These are phyloP conservation scores for Bertia moriformis DNA, from an alignment of 2,329 filamentous ascomycete species.

Conservation along the genomic window DNA sequence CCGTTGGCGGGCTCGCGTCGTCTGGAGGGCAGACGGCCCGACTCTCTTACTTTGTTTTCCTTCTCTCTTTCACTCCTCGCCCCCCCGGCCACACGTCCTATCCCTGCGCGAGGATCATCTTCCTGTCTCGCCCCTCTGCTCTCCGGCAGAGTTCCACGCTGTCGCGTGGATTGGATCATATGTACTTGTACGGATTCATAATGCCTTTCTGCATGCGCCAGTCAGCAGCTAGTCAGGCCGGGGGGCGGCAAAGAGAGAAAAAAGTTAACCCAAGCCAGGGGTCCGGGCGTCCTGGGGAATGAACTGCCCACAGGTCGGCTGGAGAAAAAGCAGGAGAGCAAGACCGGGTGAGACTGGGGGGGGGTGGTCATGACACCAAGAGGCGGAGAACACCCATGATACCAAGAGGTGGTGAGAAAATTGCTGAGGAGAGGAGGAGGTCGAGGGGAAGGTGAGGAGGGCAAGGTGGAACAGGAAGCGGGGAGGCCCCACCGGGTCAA, in stretches of 20 bases:
- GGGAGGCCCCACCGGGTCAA: slow-evolving; percentile 65
- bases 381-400: background rate
- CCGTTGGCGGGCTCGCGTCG: no score
- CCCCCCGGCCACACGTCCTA: no score
- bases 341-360: slow-evolving; percentile 1
- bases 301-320: background rate
- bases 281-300: background rate
- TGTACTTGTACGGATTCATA: slow-evolving; percentile 98
- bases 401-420: background rate
- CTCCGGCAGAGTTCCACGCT: no score
- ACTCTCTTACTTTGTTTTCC: no score
- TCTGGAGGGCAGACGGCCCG: no score
- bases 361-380: slow-evolving; percentile 4
- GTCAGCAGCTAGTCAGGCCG: slow-evolving; percentile 5
- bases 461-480: background rate
- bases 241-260: background rate
- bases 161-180: slow-evolving; percentile 36
- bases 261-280: background rate
- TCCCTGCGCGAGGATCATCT: no score
- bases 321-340: slow-evolving; percentile 3
- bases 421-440: background rate
- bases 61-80: no score
- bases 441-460: background rate
- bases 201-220: slow-evolving; percentile 64
- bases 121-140: no score